A percentile compares a stretch with the other conserved stretches of the same genome.
These are phyloP conservation scores for Roridomyces roridus DNA, from an alignment of 768 basidiomycete species.

Conservation along the genomic window DNA sequence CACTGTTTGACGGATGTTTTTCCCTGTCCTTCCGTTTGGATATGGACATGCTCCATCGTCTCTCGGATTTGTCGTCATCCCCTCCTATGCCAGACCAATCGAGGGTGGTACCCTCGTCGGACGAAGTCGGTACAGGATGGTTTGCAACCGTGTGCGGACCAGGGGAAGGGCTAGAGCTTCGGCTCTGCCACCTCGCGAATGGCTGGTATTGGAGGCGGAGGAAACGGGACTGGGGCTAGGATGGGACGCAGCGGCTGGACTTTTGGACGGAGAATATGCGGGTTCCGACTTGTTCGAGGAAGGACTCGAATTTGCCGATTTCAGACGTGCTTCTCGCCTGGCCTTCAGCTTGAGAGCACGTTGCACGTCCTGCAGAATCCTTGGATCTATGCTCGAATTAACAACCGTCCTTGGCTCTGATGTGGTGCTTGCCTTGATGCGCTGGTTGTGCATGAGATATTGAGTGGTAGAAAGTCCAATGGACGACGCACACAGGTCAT, in stretches of 20 bases:
- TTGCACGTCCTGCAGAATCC: slow-evolving; percentile 81
- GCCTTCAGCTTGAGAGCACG: slow-evolving; percentile 77
- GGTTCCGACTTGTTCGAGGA: slow-evolving; percentile 31
- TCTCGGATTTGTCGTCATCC: slow-evolving; percentile 65
- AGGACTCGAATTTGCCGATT: slow-evolving; percentile 30
- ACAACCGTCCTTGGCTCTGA: not conserved
- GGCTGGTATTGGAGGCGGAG: slow-evolving; percentile 19
- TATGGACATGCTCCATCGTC: slow-evolving; percentile 64
- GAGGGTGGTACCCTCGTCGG: slow-evolving; percentile 70
- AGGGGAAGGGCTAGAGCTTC: not conserved
- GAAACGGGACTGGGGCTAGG: slow-evolving; percentile 27
- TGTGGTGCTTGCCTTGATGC: slow-evolving; percentile 66
- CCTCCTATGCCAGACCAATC: slow-evolving; percentile 71
- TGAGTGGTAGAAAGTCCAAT: not conserved
- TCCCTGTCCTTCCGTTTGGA: slow-evolving; percentile 67
- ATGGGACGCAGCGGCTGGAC: slow-evolving; percentile 23
- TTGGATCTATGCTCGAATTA: slow-evolving; percentile 59
- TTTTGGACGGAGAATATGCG: slow-evolving; percentile 29
- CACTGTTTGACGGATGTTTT: slow-evolving; percentile 46
- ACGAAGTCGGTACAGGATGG: slow-evolving; percentile 72
- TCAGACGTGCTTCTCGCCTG: slow-evolving; percentile 70
- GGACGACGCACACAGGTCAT: slow-evolving; percentile 69
- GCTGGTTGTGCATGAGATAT: slow-evolving; percentile 46
- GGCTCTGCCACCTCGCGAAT: slow-evolving; percentile 15
- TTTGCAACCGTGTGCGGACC: not conserved